A percentile compares a stretch with the other conserved stretches of the same genome.
Conservation (phyloP, 192 early-diverging fungal species). For the Jimgerdemannia flammicorona region DNA sequence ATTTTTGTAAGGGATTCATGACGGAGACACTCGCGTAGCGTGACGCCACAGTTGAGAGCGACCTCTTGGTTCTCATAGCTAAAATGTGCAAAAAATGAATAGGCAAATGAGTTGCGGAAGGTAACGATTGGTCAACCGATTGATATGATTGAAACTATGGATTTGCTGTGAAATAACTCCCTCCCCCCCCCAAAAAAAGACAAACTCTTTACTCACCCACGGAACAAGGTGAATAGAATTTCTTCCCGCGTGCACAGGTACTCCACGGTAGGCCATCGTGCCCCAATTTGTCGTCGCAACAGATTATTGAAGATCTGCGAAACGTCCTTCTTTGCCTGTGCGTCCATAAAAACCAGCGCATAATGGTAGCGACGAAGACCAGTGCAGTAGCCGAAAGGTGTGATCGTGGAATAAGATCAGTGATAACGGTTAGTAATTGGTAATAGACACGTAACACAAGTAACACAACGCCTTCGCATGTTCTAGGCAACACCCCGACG, state of each 20-base stretch:
- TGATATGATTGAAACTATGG: constrained; percentile 3
- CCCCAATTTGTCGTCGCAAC: constrained; percentile 89
- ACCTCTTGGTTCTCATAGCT: constrained; percentile 96
- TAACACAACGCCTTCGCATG: too few relatives aligned
- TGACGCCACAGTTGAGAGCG: constrained; percentile 96
- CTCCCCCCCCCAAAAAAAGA: neutral
- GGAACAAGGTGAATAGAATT: constrained; percentile 77
- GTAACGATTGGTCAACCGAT: neutral
- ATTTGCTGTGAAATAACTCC: neutral
- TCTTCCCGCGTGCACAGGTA: constrained; percentile 84
- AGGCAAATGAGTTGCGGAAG: neutral
- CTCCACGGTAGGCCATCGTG: constrained; percentile 94
- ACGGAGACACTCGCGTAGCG: constrained; percentile 93
- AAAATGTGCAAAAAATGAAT: neutral
- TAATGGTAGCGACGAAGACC: too few relatives aligned
- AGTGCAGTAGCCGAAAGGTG: too few relatives aligned
- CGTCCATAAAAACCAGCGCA: constrained; percentile 4
- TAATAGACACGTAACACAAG: too few relatives aligned
- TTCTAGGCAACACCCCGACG: too few relatives aligned
- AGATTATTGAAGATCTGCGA: constrained; percentile 97
- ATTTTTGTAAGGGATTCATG: constrained; percentile 89
- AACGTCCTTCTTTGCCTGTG: constrained; percentile 92
- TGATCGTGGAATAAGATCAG: too few relatives aligned
- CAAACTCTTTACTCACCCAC: constrained; percentile 50
- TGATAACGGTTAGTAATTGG: too few relatives aligned